phyloP scores from a whole-genome alignment of 352 stramenopile genomes.

The Phytopythium boreale region DNA sequence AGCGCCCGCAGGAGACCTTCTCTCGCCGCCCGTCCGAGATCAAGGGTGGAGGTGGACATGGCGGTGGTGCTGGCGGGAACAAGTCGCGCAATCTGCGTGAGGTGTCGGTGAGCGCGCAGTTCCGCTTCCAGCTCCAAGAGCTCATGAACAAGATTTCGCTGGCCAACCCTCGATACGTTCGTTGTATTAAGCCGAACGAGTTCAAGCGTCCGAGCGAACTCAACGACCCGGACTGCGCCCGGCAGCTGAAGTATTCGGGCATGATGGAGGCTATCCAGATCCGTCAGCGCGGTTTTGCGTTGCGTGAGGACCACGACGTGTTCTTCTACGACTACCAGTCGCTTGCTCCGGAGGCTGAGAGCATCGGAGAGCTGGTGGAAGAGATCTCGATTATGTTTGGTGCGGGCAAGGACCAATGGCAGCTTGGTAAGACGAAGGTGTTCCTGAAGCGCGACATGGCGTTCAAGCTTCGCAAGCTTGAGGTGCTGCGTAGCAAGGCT shows the following conservation, averaged over 20 bases:
- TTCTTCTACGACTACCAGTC: constrained; percentile 91
- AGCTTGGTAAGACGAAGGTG: constrained; percentile 87
- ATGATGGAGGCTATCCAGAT: constrained; percentile 93
- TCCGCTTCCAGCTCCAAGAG: constrained; percentile 87
- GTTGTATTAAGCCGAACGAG: constrained; percentile 89
- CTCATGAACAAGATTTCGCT: constrained; percentile 89
- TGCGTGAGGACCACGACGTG: constrained; percentile 87
- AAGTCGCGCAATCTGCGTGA: constrained; percentile 86
- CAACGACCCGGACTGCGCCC: constrained; percentile 79
- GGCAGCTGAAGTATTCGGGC: constrained; percentile 89
- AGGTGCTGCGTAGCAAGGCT: constrained; percentile 81
- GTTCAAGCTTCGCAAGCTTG: constrained; percentile 80
- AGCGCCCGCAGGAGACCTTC: constrained; percentile 58
- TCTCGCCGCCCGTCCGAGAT: constrained; percentile 63
- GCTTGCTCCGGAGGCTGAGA: constrained; percentile 80
- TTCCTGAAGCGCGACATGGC: constrained; percentile 81
- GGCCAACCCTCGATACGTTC: constrained; percentile 85
- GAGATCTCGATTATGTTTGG: constrained; percentile 85
- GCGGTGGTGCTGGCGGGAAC: constrained; percentile 34
- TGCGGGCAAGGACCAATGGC: constrained; percentile 87
- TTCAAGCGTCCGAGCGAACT: constrained; percentile 74
- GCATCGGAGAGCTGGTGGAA: constrained; percentile 79
- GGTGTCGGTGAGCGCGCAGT: constrained; percentile 85
- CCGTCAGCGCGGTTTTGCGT: constrained; percentile 81
- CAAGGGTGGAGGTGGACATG: constrained; percentile 17